Base-by-base conservation (phyloP, 345 rosid genomes). In the Rubroshorea leprosula region DNA sequence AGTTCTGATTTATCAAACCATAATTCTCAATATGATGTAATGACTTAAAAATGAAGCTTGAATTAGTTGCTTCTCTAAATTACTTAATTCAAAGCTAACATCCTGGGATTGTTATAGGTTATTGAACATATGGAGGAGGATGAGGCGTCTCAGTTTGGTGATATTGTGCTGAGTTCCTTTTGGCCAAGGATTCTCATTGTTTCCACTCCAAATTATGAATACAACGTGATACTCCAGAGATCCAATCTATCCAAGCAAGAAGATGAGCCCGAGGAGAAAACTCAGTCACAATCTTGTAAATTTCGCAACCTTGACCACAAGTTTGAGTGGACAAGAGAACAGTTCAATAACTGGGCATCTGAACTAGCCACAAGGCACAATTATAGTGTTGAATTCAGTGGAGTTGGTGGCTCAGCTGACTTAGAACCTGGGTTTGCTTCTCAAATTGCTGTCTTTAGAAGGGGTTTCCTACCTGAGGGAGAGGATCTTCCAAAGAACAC, bases 111-210 rank as follows among this genome's bases (percentile, higher is more conserved):
- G n/a, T n/a, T 68, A 5, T 55, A 89, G 99, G 97, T 93, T 7
- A 93, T 89, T 63, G 99, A 93, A 73, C 97, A 89, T 67, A 89
- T 93, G 86, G 99, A 93, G 74, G 99, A 93, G 71, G 91, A 87
- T 14, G 78, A 85, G 54, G 96, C 97, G 23, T 59, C 61, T 63
- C 23, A 65, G 43, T 93, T 89, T 50, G 99, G 97, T 22, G 79
- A 29, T 29, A 9, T 29, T 29, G 35, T 3, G 35, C 35, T 29
- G 5, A 9, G 35, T 29, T 29, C 35, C 5, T 87, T 29, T 29
- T 29, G 35, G 35, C 35, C 5, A 29, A 82, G 73, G 65, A 74
- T 85, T 58, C 76, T 93, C 49, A 75, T 87, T 16, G 83, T 93
- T 45, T 93, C 99, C 6, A 93, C 99, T n/a, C 97, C 97, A 29